Evolutionary conservation across 257 asterid species (phyloP).

Genomic region (Schizonepeta tenuifolia): DNA sequence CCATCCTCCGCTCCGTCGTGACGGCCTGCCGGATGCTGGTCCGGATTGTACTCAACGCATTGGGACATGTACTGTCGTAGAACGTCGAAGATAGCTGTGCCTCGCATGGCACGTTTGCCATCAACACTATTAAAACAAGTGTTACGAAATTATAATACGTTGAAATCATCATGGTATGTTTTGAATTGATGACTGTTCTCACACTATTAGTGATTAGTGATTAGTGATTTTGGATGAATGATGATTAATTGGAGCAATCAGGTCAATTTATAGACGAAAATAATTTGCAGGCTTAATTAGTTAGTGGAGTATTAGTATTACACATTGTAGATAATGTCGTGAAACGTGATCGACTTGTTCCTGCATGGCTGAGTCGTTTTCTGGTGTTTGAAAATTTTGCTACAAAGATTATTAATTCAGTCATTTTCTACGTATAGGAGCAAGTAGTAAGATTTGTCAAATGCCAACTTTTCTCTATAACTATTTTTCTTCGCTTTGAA

Average conservation of each 20-base stretch:
- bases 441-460: neutral
- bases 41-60: slow-evolving; percentile 31
- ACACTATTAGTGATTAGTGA: too few relatives aligned
- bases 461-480: neutral
- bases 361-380: neutral
- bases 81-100: slow-evolving; percentile 34
- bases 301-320: too few relatives aligned
- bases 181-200: too few relatives aligned
- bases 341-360: neutral
- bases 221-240: neutral
- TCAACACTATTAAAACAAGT: neutral
- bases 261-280: neutral
- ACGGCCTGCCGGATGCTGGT: slow-evolving; percentile 32
- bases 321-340: neutral
- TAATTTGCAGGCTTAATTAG: neutral
- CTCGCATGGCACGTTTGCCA: neutral
- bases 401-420: neutral
- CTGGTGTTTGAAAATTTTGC: neutral
- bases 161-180: neutral
- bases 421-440: neutral
- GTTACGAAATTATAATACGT: neutral
- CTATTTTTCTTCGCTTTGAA: neutral
- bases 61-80: slow-evolving; percentile 32
- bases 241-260: neutral
- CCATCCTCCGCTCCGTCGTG: slow-evolving; percentile 33